phyloP scores from a whole-genome alignment of 2,329 filamentous ascomycete species.

The Capronia americana region DNA sequence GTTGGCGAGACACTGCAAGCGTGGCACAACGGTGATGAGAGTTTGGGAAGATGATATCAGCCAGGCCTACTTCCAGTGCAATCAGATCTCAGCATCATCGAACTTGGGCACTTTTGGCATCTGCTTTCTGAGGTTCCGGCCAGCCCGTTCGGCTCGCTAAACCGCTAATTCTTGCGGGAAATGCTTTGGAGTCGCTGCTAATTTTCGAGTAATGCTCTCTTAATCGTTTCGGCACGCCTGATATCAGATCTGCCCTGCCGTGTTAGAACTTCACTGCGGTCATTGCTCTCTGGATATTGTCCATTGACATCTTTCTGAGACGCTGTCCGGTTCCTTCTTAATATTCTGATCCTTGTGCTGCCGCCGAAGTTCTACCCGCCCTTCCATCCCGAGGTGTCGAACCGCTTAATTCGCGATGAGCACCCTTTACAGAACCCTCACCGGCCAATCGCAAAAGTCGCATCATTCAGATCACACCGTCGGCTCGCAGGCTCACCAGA shows the following conservation, averaged over 20 bases:
- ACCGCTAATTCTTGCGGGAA: constrained; percentile 4
- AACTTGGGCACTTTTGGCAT: constrained; percentile 14
- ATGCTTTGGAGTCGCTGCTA: constrained; percentile 10
- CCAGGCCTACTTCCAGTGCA: constrained; percentile 11
- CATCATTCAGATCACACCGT: constrained; percentile 35
- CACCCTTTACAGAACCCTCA: constrained; percentile 38
- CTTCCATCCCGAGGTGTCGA: background rate
- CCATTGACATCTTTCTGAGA: background rate
- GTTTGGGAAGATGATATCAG: constrained; percentile 14
- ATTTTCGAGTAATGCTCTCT: constrained; percentile 13
- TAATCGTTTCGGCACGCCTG: constrained; percentile 17
- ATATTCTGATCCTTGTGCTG: constrained; percentile 1
- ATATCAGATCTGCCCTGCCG: constrained; percentile 6
- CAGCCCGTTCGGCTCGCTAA: constrained; percentile 18
- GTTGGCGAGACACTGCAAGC: constrained; percentile 4
- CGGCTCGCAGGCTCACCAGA: constrained; percentile 16
- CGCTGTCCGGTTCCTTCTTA: background rate
- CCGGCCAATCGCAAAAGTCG: constrained; percentile 40
- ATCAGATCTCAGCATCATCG: constrained; percentile 18
- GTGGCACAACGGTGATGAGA: background rate
- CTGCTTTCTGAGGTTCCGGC: constrained; percentile 12
- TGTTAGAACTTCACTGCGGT: background rate
- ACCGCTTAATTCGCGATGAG: constrained; percentile 24
- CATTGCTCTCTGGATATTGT: background rate
- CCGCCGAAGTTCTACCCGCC: background rate